Base-by-base conservation (phyloP, 495 filamentous ascomycete genomes). In the Daldinia grandis region DNA sequence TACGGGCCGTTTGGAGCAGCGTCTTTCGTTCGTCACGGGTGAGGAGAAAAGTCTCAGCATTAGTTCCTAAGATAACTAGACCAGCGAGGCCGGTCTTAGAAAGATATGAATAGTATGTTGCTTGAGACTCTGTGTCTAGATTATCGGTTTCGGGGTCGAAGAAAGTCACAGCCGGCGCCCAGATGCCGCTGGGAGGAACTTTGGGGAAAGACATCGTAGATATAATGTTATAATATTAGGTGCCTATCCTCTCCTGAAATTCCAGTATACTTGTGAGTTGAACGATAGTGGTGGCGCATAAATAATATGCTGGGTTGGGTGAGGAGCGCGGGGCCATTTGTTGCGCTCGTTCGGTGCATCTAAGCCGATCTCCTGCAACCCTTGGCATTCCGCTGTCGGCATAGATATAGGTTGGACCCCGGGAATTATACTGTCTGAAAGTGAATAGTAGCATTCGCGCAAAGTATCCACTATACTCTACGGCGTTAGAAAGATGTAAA, bases 11-110 rank as follows among this genome's bases (percentile, higher is more conserved):
- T 19, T 74, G 56, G 44, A 90, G 81, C 17, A 89, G 78, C 33
- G 80, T 75, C 7, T 74, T 72, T 35, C 89, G 85, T 73, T 91
- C 89, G 55, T 88, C 81, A 53, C 87, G 86, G 10, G 87, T 88
- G 38, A 91, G 80, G 0, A 90, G 83, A 76, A 90, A 88, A 5
- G 88, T 85, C 75, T 91, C 88, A 64, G 87, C 87, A 77, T 90
- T 90, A 42, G 88, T 90, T 61, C 89, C 89, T 33, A 89, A 80
- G 71, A 90, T 83, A 4, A 90, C 82, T 3, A 90, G 80, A 1
- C 89, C 89, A 0, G 85, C 77, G 3, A 90, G 83, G 0, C 86
- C 85, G 1, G 84, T 82, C 15, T 69, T 74, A 10, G 85, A 82
- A 4, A 90, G 84, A 68, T 90, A 87, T 27, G 76, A 37, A 74